A percentile compares a stretch with the other conserved stretches of the same genome.
These are phyloP conservation scores for Populus tomentosa DNA, from an alignment of 441 rosid genomes.

Conservation along the genomic window DNA sequence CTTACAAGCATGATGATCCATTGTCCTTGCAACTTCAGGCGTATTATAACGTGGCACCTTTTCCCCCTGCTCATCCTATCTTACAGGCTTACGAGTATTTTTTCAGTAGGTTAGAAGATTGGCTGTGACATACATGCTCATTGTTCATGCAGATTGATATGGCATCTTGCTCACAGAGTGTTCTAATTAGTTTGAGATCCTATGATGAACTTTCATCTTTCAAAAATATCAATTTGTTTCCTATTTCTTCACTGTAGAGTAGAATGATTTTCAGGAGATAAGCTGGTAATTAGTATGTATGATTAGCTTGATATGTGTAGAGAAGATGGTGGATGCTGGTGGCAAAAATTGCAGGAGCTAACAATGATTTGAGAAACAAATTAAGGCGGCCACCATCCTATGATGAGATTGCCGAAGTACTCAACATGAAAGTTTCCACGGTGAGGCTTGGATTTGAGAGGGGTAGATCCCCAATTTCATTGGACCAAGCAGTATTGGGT, in stretches of 20 bases:
- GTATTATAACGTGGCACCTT: neutral
- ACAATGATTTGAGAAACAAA: slow-evolving; percentile 26
- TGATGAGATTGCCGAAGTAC: slow-evolving; percentile 47
- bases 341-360: slow-evolving; percentile 46
- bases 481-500: slow-evolving; percentile 31
- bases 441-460: slow-evolving; percentile 35
- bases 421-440: slow-evolving; percentile 37
- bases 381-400: slow-evolving; percentile 32
- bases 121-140: neutral
- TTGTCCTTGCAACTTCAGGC: neutral
- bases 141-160: neutral
- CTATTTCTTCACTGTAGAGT: neutral
- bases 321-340: slow-evolving; percentile 39
- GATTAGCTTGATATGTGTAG: slow-evolving; percentile 49
- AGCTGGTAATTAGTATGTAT: slow-evolving; percentile 45
- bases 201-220: neutral
- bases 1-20: neutral
- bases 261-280: slow-evolving; percentile 18
- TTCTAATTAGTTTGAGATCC: neutral
- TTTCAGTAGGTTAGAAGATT: neutral
- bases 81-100: neutral
- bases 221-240: neutral
- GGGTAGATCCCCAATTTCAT: slow-evolving; percentile 41
- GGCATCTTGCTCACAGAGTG: neutral
- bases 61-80: neutral